Evolutionary conservation across 1,139 yeast species (phyloP).

Genomic region (Blastobotrys indianensis): DNA sequence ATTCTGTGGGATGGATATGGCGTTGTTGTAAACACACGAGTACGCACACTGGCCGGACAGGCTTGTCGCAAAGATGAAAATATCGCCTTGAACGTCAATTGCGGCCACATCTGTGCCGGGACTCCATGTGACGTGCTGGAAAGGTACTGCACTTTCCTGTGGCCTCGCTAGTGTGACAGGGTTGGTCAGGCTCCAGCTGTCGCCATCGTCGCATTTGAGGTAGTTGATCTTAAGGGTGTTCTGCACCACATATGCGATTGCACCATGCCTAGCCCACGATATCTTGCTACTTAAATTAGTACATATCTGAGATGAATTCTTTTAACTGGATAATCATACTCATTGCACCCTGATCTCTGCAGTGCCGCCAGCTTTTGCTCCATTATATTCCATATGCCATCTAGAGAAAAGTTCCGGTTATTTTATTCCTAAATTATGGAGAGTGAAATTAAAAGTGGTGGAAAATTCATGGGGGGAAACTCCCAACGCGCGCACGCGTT

Average conservation of each 20-base stretch:
- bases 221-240: constrained; percentile 48
- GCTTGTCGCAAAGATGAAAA: constrained; percentile 28
- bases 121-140: constrained; percentile 40
- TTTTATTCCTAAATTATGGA: no score
- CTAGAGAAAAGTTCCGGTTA: no score
- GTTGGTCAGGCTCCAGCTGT: constrained; percentile 60
- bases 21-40: neutral
- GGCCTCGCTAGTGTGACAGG: constrained; percentile 32
- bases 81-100: constrained; percentile 38
- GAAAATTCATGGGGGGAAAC: no score
- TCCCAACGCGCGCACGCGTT: no score
- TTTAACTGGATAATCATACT: constrained; percentile 4
- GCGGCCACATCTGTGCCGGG: constrained; percentile 40
- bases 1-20: constrained; percentile 2
- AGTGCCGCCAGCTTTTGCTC: constrained; percentile 15
- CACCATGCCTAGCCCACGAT: constrained; percentile 74
- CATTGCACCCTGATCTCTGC: constrained; percentile 19
- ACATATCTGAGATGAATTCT: neutral
- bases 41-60: neutral
- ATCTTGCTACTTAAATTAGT: constrained; percentile 31
- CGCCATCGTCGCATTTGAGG: constrained; percentile 58
- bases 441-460: no score
- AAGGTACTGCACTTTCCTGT: constrained; percentile 22
- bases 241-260: constrained; percentile 52
- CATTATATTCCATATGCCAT: neutral